Base-by-base conservation (phyloP, 139 green algal species). In the Chlamydomonas sp. region DNA sequence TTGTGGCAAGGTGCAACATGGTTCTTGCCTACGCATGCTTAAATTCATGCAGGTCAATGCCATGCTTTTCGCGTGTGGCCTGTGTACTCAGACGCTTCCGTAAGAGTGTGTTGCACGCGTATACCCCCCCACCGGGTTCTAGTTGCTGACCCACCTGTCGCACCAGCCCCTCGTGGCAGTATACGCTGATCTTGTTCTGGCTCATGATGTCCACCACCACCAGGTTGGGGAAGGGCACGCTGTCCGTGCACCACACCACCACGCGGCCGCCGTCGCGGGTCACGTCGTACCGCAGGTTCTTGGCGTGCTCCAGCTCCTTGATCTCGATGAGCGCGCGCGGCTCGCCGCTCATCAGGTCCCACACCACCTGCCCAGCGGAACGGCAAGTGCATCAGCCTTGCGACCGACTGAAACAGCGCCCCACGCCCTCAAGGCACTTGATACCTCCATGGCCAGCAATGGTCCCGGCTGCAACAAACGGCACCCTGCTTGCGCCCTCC, bases 201-300 rank as follows among this genome's bases (percentile, higher is more conserved):
- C 18, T 77, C 72, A 88, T 85, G 31, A 85, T 60, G 84, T 91
- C 88, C 58, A 91, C 74, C 71, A 91, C 86, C 64, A 91, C 82
- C 68, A 91, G 88, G 88, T 91, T 91, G 78, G 88, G 88, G 88
- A 91, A 91, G 16, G 88, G 88, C 78, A 91, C 88, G 6, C 59
- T 79, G 79, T 91, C 88, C n/a, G 84, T 89, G 87, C 90, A 93
- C 90, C 90, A 93, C 57, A 83, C 87, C 63, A 87, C 78, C 85
- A 90, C 85, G 66, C 89, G 88, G 6, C 82, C 90, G 81, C 88
- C 88, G 58, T 93, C 90, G 63, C 83, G 88, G 49, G 87, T 81
- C 18, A 93, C 84, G 76, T 91, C 81, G 78, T 93, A 93, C 18
- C 77, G 76, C 58, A 93, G 81, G 82, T 91, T 93, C 85, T 93